These are phyloP conservation scores for Vanrija humicola DNA, from an alignment of 1,284 basidiomycete genomes.

Conservation along the genomic window DNA sequence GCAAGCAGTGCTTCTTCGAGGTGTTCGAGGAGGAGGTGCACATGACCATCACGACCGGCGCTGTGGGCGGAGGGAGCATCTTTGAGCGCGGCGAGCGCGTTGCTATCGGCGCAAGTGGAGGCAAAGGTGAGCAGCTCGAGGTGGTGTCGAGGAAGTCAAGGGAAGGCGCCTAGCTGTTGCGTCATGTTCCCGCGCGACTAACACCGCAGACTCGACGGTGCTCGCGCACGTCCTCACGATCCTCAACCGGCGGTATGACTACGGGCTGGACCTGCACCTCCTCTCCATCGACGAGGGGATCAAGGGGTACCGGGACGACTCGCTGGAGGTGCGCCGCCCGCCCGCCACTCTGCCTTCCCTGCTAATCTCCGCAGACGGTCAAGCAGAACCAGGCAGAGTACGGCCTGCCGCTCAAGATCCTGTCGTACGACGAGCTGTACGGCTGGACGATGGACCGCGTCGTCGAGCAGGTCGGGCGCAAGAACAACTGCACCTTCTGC, in stretches of 20 bases:
- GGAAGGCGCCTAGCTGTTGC: too few species aligned
- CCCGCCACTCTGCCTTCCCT: background rate
- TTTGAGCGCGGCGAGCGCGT: constrained; percentile 91
- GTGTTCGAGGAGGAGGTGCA: constrained; percentile 99
- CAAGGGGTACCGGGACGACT: constrained; percentile 96
- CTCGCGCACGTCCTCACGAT: constrained; percentile 95
- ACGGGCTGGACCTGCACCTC: constrained; percentile 85
- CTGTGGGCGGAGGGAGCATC: constrained; percentile 60
- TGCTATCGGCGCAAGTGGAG: constrained; percentile 95
- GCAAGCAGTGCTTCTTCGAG: constrained; percentile 90
- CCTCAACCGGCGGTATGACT: constrained; percentile 88
- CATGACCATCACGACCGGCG: constrained; percentile 66
- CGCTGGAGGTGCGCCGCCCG: constrained; percentile 66
- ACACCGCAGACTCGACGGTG: constrained; percentile 82
- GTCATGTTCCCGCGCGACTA: too few species aligned
- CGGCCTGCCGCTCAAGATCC: constrained; percentile 88
- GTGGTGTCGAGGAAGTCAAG: too few species aligned
- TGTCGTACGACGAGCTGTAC: constrained; percentile 93
- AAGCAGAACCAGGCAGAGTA: constrained; percentile 97
- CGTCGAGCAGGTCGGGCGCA: constrained; percentile 87
- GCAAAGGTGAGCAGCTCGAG: constrained; percentile 68
- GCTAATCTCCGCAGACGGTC: constrained; percentile 65
- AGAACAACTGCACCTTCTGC: constrained; percentile 99
- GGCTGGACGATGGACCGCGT: constrained; percentile 99
- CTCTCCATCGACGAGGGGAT: constrained; percentile 99